Conservation (phyloP, 2,329 filamentous ascomycete genomes). For the Mollisia scopiformis region DNA sequence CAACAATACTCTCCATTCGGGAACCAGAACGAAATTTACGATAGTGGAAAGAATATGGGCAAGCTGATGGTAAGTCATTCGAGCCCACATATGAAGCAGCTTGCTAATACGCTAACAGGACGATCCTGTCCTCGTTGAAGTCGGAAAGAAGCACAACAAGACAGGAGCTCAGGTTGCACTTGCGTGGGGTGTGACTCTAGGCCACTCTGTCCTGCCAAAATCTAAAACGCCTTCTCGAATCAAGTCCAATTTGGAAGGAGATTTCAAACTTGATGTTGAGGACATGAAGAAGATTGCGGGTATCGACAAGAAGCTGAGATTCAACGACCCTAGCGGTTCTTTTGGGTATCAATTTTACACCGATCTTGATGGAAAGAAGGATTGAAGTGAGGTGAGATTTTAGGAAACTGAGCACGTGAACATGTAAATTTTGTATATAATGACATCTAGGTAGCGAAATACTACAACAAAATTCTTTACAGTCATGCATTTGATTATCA, state of each 20-base stretch:
- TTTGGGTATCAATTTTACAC: conserved; percentile 62
- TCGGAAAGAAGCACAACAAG: conserved; percentile 58
- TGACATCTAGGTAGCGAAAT: too few relatives aligned
- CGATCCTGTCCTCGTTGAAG: conserved; percentile 55
- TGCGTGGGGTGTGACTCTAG: conserved; percentile 58
- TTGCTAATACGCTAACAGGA: conserved; percentile 40
- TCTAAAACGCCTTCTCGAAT: conserved; percentile 62
- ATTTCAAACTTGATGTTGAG: conserved; percentile 60
- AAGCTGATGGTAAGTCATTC: conserved; percentile 35
- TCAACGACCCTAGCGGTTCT: conserved; percentile 59
- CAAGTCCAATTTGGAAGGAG: conserved; percentile 63
- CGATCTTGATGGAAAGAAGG: conserved; percentile 60
- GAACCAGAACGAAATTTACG: conserved; percentile 65
- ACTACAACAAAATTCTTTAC: too few relatives aligned
- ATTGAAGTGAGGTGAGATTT: conserved; percentile 4
- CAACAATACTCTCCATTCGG: conserved; percentile 55
- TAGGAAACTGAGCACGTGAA: not conserved
- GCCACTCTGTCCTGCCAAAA: conserved; percentile 66
- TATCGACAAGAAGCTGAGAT: conserved; percentile 63
- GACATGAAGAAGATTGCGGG: conserved; percentile 55
- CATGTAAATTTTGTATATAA: not conserved
- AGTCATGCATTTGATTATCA: too few relatives aligned
- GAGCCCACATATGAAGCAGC: too few relatives aligned
- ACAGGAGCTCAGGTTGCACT: conserved; percentile 61
- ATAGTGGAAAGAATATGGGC: conserved; percentile 58